Evolutionary conservation across 1,284 basidiomycete species (phyloP), one percentile per base, ranked within the genome.

Genomic region (Apiotrichum siamense): DNA sequence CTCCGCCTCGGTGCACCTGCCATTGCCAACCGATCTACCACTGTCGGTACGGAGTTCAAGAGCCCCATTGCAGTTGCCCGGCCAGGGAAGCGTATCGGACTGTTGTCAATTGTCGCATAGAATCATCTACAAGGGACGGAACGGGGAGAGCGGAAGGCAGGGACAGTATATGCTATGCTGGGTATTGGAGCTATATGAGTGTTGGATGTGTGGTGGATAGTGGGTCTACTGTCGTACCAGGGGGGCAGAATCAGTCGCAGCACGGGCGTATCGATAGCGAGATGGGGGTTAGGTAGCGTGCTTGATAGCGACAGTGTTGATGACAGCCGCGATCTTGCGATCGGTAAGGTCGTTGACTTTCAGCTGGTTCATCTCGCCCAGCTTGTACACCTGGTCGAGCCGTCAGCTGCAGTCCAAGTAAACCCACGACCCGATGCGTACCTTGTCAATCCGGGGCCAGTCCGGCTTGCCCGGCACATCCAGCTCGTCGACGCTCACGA

Each of bases 281-380:
- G 35, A 36, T 21, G 41, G 41, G 41, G 41, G 18, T 29, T 58
- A 75, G 40, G 67, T 72, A 44, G 88, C 86, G 44, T 78, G 82
- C 72, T 91, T 91, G 80, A 86, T 85, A 40, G 88, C 88, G 13
- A 89, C 85, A 17, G 82, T 77, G 60, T 85, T 87, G 24, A 81
- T 75, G 11, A 87, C 83, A 27, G 90, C 80, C 48, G 83, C 80
- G 64, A 87, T 80, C 25, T 73, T 77, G 51, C 84, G 81, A 21
- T 67, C 68, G 0, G 47, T 36, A 7, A 62, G 31, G 23, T 67
- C 57, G 6, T 46, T 40, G 9, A 53, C 78, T 61, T 44, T 76
- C 71, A 54, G 74, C 62, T 20, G 70, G 46, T 59, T 74, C 35
- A 75, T 74, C 52, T 70, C 76, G 50, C 80, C 81, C 9, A 92